These are phyloP conservation scores for Solanum sparsipilum DNA, from an alignment of 257 asterid species.

Conservation along the genomic window DNA sequence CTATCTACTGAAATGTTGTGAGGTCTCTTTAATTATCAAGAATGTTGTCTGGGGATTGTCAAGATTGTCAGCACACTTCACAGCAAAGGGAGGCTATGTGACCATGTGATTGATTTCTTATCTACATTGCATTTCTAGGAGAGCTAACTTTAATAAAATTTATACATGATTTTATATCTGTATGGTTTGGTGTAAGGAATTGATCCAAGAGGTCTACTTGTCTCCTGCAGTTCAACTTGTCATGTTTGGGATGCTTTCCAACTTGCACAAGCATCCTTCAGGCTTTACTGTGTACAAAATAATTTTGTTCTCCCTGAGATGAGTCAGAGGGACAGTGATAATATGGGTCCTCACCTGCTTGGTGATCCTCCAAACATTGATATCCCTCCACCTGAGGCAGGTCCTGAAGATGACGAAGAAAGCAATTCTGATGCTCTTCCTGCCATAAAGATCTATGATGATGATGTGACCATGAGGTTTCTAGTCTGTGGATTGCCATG, in stretches of 20 bases:
- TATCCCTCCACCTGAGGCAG: constrained; percentile 55
- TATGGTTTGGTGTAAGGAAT: background rate
- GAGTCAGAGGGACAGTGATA: constrained; percentile 22
- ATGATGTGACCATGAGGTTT: constrained; percentile 66
- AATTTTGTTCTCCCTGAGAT: constrained; percentile 32
- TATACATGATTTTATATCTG: background rate
- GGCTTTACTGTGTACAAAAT: constrained; percentile 64
- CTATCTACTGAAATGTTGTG: background rate
- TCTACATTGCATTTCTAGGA: background rate
- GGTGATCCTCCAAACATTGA: constrained; percentile 79
- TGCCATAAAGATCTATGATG: constrained; percentile 85
- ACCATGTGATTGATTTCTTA: background rate
- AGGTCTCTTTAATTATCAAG: background rate
- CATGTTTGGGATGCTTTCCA: constrained; percentile 96
- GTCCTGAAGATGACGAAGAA: constrained; percentile 71
- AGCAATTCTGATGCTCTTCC: constrained; percentile 61
- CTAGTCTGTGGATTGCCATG: constrained; percentile 71
- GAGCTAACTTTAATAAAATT: background rate
- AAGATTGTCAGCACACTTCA: background rate
- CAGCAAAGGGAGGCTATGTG: background rate
- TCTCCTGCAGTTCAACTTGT: constrained; percentile 62
- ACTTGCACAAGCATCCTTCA: constrained; percentile 84
- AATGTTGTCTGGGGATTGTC: background rate
- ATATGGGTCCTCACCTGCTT: constrained; percentile 54
- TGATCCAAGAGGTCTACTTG: background rate